phyloP scores from a whole-genome alignment of 371 early-diverging fungal genomes.

The Lichtheimia corymbifera region DNA sequence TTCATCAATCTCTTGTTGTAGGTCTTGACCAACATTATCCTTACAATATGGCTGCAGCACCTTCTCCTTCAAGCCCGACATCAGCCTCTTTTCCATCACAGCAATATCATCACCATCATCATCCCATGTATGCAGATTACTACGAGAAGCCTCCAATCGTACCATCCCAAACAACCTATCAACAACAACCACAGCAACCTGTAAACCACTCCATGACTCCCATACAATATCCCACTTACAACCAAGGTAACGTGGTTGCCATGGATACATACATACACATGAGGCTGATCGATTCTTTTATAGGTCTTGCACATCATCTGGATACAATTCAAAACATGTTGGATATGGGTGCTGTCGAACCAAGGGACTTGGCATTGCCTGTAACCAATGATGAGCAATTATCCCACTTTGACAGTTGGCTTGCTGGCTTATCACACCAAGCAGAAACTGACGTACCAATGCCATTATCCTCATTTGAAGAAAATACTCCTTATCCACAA shows the following conservation, averaged over 20 bases:
- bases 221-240: constrained; percentile 2
- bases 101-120: too few relatives aligned
- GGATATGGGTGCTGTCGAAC: constrained; percentile 16
- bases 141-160: constrained; percentile 36
- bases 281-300: neutral
- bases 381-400: constrained; percentile 32
- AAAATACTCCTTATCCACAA: constrained; percentile 6
- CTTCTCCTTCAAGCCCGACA: too few relatives aligned
- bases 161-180: constrained; percentile 8
- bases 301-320: constrained; percentile 15
- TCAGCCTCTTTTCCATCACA: too few relatives aligned
- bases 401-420: constrained; percentile 39
- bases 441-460: neutral
- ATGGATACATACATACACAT: too few relatives aligned
- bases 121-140: constrained; percentile 1
- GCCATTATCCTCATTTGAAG: neutral
- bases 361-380: constrained; percentile 28
- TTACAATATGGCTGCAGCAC: too few relatives aligned
- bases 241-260: constrained; percentile 9
- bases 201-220: too few relatives aligned
- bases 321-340: constrained; percentile 15
- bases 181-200: constrained; percentile 8
- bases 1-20: too few relatives aligned
- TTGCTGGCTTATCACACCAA: constrained; percentile 3
- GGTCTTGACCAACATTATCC: too few relatives aligned